Conservation (phyloP, 345 rosid genomes). For the Atalantia buxifolia region DNA sequence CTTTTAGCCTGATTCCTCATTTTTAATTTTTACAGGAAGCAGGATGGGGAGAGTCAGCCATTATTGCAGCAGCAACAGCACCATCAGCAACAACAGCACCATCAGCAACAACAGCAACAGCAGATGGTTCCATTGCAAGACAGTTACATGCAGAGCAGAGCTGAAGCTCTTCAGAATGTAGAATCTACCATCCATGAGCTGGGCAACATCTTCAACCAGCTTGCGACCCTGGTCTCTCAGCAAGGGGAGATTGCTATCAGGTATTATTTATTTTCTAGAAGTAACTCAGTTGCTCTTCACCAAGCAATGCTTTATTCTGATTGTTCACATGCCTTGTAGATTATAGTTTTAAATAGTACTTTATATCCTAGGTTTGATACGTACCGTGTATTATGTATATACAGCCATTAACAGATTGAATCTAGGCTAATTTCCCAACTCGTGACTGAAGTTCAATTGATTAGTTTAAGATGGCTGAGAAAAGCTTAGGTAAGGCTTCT, state of each 20-base stretch:
- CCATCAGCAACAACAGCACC: slow-evolving; percentile 45
- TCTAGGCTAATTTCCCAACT: background rate
- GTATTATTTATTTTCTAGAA: slow-evolving; percentile 20
- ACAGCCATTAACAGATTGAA: background rate
- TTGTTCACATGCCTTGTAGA: background rate
- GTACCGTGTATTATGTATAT: background rate
- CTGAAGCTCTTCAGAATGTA: slow-evolving; percentile 66
- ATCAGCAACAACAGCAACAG: slow-evolving; percentile 45
- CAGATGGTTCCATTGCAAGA: slow-evolving; percentile 65
- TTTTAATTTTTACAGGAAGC: slow-evolving; percentile 33
- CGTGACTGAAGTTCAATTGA: background rate
- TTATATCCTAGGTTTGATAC: background rate
- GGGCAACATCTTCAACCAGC: slow-evolving; percentile 52
- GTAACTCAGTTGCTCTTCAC: background rate
- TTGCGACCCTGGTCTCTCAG: slow-evolving; percentile 60
- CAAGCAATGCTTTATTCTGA: background rate
- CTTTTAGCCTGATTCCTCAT: background rate
- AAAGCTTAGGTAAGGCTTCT: background rate
- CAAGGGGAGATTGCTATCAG: slow-evolving; percentile 73
- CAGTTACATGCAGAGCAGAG: slow-evolving; percentile 69
- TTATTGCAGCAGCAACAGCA: slow-evolving; percentile 41
- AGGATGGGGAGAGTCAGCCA: slow-evolving; percentile 54
- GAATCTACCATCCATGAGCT: slow-evolving; percentile 69
- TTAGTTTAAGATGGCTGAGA: slow-evolving; percentile 2
- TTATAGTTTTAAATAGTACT: background rate